A percentile compares a stretch with the other conserved stretches of the same genome.
phyloP scores from a whole-genome alignment of 1,139 yeast species.

The Pichia sp. region DNA sequence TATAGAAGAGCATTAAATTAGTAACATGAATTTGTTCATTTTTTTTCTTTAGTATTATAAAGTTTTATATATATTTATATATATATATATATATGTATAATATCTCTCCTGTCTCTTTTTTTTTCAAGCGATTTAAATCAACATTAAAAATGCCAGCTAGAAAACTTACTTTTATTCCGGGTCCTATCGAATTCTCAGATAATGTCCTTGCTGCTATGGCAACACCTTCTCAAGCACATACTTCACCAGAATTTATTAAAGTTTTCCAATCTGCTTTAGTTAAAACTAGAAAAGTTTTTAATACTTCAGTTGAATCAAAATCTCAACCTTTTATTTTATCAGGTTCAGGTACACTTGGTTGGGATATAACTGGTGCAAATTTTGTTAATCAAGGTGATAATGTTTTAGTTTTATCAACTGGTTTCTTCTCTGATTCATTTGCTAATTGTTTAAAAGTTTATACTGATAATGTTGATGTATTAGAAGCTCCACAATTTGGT shows the following conservation, averaged over 20 bases:
- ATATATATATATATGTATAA: no score
- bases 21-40: no score
- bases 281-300: constrained; percentile 67
- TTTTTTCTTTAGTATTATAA: background rate
- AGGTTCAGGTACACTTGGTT: constrained; percentile 93
- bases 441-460: constrained; percentile 72
- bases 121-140: no score
- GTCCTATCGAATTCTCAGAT: constrained; percentile 87
- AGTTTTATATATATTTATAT: no score
- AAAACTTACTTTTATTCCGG: constrained; percentile 63
- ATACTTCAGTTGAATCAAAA: constrained; percentile 47
- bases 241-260: constrained; percentile 77
- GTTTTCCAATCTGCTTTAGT: constrained; percentile 66
- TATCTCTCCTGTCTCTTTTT: no score
- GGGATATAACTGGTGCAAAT: constrained; percentile 87
- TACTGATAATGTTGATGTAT: constrained; percentile 65
- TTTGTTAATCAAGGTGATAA: constrained; percentile 57
- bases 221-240: constrained; percentile 83
- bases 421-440: constrained; percentile 83
- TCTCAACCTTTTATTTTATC: constrained; percentile 79
- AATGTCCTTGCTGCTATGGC: constrained; percentile 77
- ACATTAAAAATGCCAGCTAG: constrained; percentile 16
- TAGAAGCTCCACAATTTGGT: constrained; percentile 60
- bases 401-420: constrained; percentile 83
- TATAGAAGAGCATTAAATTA: no score